Evolutionary conservation across 441 rosid genomes (phyloP).

Genomic region (Erysimum pusillum): DNA sequence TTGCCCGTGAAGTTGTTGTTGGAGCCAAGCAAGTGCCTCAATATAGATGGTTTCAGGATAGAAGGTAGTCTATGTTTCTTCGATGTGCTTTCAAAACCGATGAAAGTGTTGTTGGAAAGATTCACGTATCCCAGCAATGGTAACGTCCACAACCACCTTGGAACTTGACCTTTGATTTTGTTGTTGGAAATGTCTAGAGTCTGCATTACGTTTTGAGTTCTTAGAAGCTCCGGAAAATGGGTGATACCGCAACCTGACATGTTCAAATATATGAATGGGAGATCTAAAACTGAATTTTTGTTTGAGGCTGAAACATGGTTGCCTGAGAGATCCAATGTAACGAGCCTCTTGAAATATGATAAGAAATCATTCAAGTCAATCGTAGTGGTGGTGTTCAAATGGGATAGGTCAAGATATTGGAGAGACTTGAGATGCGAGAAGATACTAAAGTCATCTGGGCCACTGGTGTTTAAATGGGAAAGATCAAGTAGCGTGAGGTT

Average conservation of each 20-base stretch:
- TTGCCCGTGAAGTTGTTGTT: constrained; percentile 38
- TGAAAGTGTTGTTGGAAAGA: constrained; percentile 52
- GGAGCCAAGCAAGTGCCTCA: constrained; percentile 33
- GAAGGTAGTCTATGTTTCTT: accelerated
- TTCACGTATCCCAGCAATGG: neutral
- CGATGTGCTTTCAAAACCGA: neutral
- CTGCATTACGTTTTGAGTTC: neutral
- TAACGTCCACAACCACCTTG: constrained; percentile 60
- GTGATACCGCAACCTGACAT: constrained; percentile 51
- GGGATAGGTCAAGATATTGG: neutral
- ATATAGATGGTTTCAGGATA: too few species aligned
- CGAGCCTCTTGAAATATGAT: constrained; percentile 32
- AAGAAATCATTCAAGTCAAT: constrained; percentile 20
- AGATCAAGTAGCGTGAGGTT: neutral
- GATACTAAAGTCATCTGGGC: constrained; percentile 28
- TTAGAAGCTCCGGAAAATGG: constrained; percentile 40
- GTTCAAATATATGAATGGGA: too few species aligned
- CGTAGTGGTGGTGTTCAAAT: constrained; percentile 44
- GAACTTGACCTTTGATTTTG: constrained; percentile 50
- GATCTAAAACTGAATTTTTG: neutral
- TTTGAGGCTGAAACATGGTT: neutral
- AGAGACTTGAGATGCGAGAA: constrained; percentile 37
- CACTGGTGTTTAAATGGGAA: constrained; percentile 45
- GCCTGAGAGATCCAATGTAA: neutral
- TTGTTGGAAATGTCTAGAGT: constrained; percentile 58